Evolutionary conservation across 2,329 filamentous ascomycete species (phyloP).

Genomic region (Claviceps arundinis): DNA sequence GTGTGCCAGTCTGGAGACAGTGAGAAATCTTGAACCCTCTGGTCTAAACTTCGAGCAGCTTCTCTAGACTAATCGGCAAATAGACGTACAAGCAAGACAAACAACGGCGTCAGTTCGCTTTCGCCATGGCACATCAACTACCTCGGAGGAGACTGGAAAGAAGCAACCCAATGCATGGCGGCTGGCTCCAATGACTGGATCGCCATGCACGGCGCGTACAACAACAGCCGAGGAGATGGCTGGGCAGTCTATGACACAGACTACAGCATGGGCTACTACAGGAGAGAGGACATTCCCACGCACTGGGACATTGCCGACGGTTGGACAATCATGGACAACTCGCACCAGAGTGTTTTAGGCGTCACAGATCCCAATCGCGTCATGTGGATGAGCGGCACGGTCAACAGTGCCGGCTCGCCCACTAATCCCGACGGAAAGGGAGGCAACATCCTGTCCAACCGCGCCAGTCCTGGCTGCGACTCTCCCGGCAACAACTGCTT

Average conservation of each 20-base stretch:
- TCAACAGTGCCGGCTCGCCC: constrained; percentile 31
- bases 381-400: constrained; percentile 24
- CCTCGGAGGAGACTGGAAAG: constrained; percentile 27
- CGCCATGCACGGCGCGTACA: constrained; percentile 36
- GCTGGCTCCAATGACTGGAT: constrained; percentile 38
- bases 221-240: constrained; percentile 33
- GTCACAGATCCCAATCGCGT: constrained; percentile 35
- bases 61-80: neutral
- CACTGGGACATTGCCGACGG: constrained; percentile 42
- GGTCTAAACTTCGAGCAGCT: neutral
- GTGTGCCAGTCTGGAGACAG: constrained; percentile 34
- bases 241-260: constrained; percentile 24
- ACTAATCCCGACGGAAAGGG: constrained; percentile 22
- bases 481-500: constrained; percentile 31
- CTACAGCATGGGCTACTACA: constrained; percentile 32
- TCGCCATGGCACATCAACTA: constrained; percentile 39
- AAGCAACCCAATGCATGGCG: constrained; percentile 39
- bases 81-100: neutral
- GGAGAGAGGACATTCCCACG: constrained; percentile 35
- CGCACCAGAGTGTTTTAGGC: constrained; percentile 8
- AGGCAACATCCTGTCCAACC: constrained; percentile 24
- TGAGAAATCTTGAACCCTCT: constrained; percentile 14
- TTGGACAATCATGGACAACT: constrained; percentile 26
- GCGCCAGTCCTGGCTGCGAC: constrained; percentile 21
- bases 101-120: constrained; percentile 29